Evolutionary conservation across 805 yeast species (phyloP).

Genomic region (Hanseniaspora jakobsenii): DNA sequence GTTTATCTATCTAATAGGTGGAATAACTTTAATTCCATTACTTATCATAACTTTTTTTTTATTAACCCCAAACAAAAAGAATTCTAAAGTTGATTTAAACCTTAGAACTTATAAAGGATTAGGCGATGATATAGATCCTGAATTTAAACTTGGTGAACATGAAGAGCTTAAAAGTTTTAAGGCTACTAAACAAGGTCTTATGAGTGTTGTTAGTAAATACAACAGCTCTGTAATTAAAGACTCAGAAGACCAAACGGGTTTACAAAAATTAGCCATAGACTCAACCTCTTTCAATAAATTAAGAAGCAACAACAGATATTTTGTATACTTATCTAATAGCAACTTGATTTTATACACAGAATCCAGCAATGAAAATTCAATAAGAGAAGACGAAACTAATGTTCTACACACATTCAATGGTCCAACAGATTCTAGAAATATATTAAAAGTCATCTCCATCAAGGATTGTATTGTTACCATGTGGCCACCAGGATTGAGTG

Average conservation of each 20-base stretch:
- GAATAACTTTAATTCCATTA: constrained; percentile 66
- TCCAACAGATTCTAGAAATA: constrained; percentile 15
- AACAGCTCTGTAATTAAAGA: constrained; percentile 34
- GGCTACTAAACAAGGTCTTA: constrained; percentile 61
- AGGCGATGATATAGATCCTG: constrained; percentile 25
- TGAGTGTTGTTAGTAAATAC: constrained; percentile 71
- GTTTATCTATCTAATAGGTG: constrained; percentile 57
- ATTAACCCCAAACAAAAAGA: constrained; percentile 26
- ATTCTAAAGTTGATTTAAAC: constrained; percentile 20
- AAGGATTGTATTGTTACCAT: constrained; percentile 57
- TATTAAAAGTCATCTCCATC: constrained; percentile 65
- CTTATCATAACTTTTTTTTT: constrained; percentile 32
- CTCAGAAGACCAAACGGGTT: constrained; percentile 15
- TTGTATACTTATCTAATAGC: constrained; percentile 71
- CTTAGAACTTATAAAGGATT: too few relatives aligned
- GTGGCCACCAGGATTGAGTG: constrained; percentile 66
- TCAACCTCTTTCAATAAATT: constrained; percentile 24
- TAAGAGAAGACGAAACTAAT: constrained; percentile 26
- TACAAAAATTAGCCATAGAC: constrained; percentile 13
- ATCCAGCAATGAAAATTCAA: neutral
- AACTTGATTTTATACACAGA: constrained; percentile 75
- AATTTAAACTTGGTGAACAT: constrained; percentile 49
- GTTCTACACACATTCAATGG: constrained; percentile 15
- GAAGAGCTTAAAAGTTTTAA: constrained; percentile 55
- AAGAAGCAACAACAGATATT: constrained; percentile 43